Evolutionary conservation across 2,329 filamentous ascomycete genomes (phyloP).

Genomic region (Cladosporium sp.): DNA sequence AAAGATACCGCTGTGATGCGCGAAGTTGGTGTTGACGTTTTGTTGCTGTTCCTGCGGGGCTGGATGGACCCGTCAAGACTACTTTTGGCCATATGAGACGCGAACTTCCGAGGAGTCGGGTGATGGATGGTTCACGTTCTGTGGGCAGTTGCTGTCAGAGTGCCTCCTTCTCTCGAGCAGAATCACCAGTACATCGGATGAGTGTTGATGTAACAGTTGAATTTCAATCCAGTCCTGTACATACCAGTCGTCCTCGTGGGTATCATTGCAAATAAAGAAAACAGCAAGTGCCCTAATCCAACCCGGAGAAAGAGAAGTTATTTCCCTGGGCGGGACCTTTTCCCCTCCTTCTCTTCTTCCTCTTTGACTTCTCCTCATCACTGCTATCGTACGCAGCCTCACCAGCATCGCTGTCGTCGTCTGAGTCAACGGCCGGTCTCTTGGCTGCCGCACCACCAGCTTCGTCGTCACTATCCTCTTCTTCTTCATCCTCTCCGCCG

Average conservation of each 20-base stretch:
- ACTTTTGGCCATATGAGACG: too few relatives aligned
- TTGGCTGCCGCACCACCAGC: slow-evolving; percentile 35
- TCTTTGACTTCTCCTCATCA: slow-evolving; percentile 40
- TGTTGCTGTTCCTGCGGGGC: too few relatives aligned
- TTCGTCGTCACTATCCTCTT: slow-evolving; percentile 29
- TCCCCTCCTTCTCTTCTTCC: slow-evolving; percentile 39
- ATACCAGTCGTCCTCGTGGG: slow-evolving; percentile 4
- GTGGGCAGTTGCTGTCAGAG: too few relatives aligned
- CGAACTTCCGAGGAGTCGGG: too few relatives aligned
- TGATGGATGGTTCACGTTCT: too few relatives aligned
- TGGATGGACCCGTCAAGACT: too few relatives aligned
- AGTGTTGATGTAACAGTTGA: too few relatives aligned
- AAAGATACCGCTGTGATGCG: too few relatives aligned
- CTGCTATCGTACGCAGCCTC: slow-evolving; percentile 38
- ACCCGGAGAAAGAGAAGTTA: slow-evolving; percentile 27
- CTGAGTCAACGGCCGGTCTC: slow-evolving; percentile 47
- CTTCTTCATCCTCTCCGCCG: slow-evolving; percentile 50
- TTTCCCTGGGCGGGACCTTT: slow-evolving; percentile 27
- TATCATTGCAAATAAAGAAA: slow-evolving; percentile 9
- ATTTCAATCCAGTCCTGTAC: neutral
- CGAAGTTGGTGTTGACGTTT: too few relatives aligned
- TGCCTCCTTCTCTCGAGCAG: too few relatives aligned
- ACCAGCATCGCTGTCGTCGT: slow-evolving; percentile 33
- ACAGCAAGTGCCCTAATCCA: slow-evolving; percentile 22
- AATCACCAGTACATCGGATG: too few relatives aligned